Evolutionary conservation across 2,329 filamentous ascomycete genomes (phyloP).

Genomic region (Metarhizium guizhouense): DNA sequence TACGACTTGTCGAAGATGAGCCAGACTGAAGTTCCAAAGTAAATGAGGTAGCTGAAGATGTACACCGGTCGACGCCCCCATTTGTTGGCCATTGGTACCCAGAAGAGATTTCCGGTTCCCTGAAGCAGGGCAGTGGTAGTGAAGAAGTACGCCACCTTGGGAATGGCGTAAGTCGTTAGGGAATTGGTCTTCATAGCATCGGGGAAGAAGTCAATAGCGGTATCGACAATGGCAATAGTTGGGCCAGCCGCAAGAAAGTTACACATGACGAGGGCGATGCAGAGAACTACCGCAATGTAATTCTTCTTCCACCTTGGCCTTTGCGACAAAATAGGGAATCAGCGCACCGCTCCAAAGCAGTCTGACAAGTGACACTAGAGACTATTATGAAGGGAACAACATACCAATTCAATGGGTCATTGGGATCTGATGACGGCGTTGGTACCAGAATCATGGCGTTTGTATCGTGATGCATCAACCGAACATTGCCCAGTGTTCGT

Average conservation of each 20-base stretch:
- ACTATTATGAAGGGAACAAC: conserved; percentile 6
- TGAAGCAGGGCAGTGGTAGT: conserved; percentile 40
- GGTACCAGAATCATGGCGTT: conserved; percentile 41
- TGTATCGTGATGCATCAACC: conserved; percentile 30
- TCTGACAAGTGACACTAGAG: background rate
- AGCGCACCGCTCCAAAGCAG: background rate
- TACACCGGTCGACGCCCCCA: conserved; percentile 35
- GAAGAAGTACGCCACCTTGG: conserved; percentile 43
- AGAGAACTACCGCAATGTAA: conserved; percentile 41
- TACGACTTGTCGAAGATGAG: conserved; percentile 33
- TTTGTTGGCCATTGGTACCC: conserved; percentile 37
- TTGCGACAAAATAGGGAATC: no score
- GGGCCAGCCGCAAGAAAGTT: conserved; percentile 50
- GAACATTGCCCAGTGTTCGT: conserved; percentile 31
- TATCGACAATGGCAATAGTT: conserved; percentile 39
- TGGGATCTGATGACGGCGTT: conserved; percentile 10
- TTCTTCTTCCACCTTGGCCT: conserved; percentile 38
- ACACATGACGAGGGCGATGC: conserved; percentile 44
- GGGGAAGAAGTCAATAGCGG: conserved; percentile 38
- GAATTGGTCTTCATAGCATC: conserved; percentile 17
- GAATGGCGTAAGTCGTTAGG: conserved; percentile 23
- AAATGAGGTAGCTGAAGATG: conserved; percentile 33
- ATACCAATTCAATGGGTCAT: conserved; percentile 38
- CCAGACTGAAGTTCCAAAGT: conserved; percentile 32
- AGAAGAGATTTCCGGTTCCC: conserved; percentile 36